phyloP scores from a whole-genome alignment of 164 flowering plant genomes.

The grape (Vitis vinifera) region DNA sequence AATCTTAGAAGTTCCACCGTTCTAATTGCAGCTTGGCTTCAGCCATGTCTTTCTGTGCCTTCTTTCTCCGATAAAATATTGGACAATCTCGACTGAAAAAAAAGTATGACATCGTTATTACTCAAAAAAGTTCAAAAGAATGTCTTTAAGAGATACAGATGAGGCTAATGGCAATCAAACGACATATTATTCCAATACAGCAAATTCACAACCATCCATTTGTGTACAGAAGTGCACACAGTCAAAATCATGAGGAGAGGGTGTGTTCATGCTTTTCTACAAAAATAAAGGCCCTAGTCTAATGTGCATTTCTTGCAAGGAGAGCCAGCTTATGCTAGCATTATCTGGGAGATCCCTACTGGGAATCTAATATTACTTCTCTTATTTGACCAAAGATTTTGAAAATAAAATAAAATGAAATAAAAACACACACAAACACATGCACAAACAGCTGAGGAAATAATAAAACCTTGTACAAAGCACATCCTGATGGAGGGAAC shows the following conservation, averaged over 20 bases:
- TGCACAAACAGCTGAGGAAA: background rate
- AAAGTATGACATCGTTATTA: background rate
- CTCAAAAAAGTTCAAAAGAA: background rate
- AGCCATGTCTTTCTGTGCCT: slow-evolving; percentile 97
- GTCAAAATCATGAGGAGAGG: no score
- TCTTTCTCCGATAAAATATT: slow-evolving; percentile 95
- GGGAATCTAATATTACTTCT: background rate
- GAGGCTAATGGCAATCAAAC: background rate
- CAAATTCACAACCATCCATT: background rate
- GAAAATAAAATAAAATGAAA: background rate
- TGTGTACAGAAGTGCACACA: no score
- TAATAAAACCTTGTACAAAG: slow-evolving; percentile 84
- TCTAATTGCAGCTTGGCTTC: slow-evolving; percentile 86
- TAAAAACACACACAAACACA: no score
- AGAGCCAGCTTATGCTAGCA: background rate
- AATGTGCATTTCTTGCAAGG: background rate
- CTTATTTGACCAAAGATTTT: background rate
- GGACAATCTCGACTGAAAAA: slow-evolving; percentile 94
- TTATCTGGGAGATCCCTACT: background rate
- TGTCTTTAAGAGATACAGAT: background rate
- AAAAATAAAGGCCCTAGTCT: background rate
- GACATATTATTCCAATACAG: background rate
- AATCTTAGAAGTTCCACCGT: slow-evolving; percentile 73
- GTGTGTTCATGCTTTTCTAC: background rate
- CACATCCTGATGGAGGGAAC: slow-evolving; percentile 98